Conservation (phyloP, 257 asterid genomes). For the Solanum raphanifolium region DNA sequence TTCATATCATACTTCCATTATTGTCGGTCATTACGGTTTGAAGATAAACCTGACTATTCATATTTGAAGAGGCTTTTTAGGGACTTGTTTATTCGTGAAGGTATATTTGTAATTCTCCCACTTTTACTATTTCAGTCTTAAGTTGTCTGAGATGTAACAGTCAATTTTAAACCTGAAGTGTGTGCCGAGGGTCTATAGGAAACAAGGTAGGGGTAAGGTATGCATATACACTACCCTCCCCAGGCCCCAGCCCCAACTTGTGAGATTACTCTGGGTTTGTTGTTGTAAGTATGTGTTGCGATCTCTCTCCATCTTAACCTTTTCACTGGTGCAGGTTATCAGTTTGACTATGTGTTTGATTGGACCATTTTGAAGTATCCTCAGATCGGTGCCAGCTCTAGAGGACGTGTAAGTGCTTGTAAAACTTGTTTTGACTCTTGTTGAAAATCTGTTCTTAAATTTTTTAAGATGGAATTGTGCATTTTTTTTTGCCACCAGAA, state of each 20-base stretch:
- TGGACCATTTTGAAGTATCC: slow-evolving; percentile 97
- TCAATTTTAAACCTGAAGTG: neutral
- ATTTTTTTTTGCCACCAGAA: slow-evolving; percentile 34
- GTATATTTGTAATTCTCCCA: slow-evolving; percentile 19
- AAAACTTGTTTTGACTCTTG: neutral
- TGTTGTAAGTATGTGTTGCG: neutral
- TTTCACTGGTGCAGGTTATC: slow-evolving; percentile 57
- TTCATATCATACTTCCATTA: slow-evolving; percentile 88
- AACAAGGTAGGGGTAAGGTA: neutral
- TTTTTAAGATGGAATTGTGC: slow-evolving; percentile 1
- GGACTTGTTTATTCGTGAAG: slow-evolving; percentile 92
- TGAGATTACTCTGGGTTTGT: neutral
- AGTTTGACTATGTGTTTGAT: slow-evolving; percentile 91
- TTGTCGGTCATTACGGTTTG: slow-evolving; percentile 83
- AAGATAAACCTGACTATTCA: slow-evolving; percentile 89
- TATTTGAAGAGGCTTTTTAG: slow-evolving; percentile 89
- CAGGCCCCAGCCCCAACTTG: neutral
- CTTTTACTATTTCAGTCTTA: neutral
- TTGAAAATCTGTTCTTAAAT: neutral
- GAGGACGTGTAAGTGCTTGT: slow-evolving; percentile 52
- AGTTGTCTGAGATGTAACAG: neutral
- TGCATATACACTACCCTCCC: neutral
- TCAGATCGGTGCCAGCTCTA: slow-evolving; percentile 77
- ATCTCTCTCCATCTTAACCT: slow-evolving; percentile 1
- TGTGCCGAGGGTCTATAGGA: neutral